Conservation (phyloP, 2,329 filamentous ascomycete genomes). For the Amauroascus niger region DNA sequence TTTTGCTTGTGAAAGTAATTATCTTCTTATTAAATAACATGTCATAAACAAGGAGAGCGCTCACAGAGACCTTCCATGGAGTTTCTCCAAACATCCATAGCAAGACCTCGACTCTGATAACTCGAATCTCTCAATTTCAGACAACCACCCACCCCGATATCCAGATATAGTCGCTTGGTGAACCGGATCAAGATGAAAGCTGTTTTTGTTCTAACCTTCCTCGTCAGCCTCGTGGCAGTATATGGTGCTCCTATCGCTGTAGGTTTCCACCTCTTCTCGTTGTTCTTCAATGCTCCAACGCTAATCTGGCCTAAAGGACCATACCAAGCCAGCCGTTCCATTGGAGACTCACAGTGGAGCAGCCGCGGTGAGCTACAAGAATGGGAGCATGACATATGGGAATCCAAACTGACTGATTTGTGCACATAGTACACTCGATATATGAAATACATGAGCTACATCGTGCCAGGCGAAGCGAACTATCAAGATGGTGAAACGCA, state of each 20-base stretch:
- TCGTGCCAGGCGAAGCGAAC: conserved; percentile 3
- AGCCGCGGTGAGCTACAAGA: neutral
- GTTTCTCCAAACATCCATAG: neutral
- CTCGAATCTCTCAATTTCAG: no score
- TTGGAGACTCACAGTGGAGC: neutral
- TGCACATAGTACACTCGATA: neutral
- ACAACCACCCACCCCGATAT: neutral
- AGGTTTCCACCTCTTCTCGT: no score
- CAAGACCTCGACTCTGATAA: neutral
- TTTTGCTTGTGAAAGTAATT: neutral
- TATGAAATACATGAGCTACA: neutral
- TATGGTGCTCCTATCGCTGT: no score
- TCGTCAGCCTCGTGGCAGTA: no score
- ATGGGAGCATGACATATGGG: no score
- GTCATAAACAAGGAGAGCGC: neutral
- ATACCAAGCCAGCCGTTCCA: neutral
- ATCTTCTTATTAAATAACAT: neutral
- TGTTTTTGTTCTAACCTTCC: no score
- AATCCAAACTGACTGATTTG: neutral
- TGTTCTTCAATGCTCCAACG: no score
- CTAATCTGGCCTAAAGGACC: neutral
- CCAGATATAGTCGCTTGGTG: neutral
- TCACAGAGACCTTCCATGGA: neutral
- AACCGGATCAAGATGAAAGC: no score
- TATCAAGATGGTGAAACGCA: neutral